A percentile compares a stretch with the other conserved stretches of the same genome.
phyloP scores from a whole-genome alignment of 371 early-diverging fungal genomes.

The Mucor irregularis region DNA sequence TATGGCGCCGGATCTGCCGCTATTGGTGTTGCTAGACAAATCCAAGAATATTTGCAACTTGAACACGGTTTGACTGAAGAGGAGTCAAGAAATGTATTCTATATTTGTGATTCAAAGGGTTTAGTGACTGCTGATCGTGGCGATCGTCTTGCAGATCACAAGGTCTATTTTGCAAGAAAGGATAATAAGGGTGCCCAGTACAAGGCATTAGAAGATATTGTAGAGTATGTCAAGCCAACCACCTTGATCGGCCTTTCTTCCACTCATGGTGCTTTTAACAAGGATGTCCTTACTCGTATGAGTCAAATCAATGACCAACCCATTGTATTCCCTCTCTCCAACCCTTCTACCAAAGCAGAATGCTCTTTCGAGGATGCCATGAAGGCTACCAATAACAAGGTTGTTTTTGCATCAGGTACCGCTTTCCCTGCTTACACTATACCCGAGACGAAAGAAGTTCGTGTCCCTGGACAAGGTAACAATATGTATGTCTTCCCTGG shows the following conservation, averaged over 20 bases:
- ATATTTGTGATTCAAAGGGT: slow-evolving; percentile 82
- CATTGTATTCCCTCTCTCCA: slow-evolving; percentile 92
- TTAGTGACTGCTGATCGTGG: slow-evolving; percentile 82
- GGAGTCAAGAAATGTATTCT: slow-evolving; percentile 76
- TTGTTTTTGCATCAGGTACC: slow-evolving; percentile 92
- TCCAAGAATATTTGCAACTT: slow-evolving; percentile 71
- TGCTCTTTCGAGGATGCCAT: slow-evolving; percentile 91
- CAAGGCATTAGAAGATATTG: slow-evolving; percentile 64
- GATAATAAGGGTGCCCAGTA: slow-evolving; percentile 78
- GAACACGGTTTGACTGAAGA: slow-evolving; percentile 69
- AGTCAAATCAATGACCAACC: slow-evolving; percentile 75
- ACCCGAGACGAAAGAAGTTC: slow-evolving; percentile 52
- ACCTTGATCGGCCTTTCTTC: slow-evolving; percentile 86
- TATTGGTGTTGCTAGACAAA: slow-evolving; percentile 87
- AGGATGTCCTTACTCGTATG: slow-evolving; percentile 67
- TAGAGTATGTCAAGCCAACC: slow-evolving; percentile 78
- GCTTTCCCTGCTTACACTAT: slow-evolving; percentile 81
- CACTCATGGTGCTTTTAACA: slow-evolving; percentile 70
- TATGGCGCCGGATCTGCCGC: slow-evolving; percentile 89
- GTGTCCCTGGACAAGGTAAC: slow-evolving; percentile 84
- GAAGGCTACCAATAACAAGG: slow-evolving; percentile 73
- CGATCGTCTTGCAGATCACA: slow-evolving; percentile 81
- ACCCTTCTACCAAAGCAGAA: slow-evolving; percentile 86
- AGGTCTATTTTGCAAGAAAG: slow-evolving; percentile 75
- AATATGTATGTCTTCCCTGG: slow-evolving; percentile 92